A percentile compares a stretch with the other conserved stretches of the same genome.
Evolutionary conservation across 768 basidiomycete genomes (phyloP).

Genomic region (Rickenella mellea): DNA sequence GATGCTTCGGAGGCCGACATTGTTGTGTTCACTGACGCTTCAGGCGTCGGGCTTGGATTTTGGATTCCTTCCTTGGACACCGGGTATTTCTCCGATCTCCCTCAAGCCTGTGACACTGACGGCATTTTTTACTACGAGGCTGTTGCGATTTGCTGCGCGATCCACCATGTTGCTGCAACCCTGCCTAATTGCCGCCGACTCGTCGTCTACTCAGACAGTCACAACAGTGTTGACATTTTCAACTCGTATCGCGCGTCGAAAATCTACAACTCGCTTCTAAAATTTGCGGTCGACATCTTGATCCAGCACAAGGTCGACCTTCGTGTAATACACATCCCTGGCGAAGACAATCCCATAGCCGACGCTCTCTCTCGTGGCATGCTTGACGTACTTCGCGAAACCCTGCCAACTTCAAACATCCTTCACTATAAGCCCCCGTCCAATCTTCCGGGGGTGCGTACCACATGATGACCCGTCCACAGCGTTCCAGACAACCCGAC

Average conservation of each 20-base stretch:
- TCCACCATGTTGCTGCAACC: neutral
- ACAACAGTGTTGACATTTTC: conserved; percentile 18
- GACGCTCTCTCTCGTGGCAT: conserved; percentile 26
- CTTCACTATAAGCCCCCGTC: neutral
- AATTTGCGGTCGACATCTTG: conserved; percentile 11
- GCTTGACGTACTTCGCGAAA: no score
- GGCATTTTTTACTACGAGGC: conserved; percentile 12
- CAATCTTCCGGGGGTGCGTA: neutral
- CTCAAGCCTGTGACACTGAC: no score
- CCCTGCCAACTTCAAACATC: neutral
- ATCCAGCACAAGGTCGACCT: conserved; percentile 8
- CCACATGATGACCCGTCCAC: conserved; percentile 9
- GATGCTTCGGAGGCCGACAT: conserved; percentile 1
- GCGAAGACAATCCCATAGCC: conserved; percentile 17
- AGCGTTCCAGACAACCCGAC: conserved; percentile 20
- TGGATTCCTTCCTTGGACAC: no score
- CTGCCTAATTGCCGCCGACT: no score
- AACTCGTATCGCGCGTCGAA: conserved; percentile 11
- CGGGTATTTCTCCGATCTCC: no score
- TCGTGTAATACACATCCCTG: conserved; percentile 18
- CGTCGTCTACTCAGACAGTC: conserved; percentile 15
- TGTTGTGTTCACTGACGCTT: conserved; percentile 1
- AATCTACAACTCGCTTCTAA: conserved; percentile 17
- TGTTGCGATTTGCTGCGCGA: conserved; percentile 7
- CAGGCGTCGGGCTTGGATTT: conserved; percentile 1